Evolutionary conservation across 2,329 filamentous ascomycete species (phyloP), one percentile per base, ranked within the genome.

Genomic region (Aspergillus thermomutatus): DNA sequence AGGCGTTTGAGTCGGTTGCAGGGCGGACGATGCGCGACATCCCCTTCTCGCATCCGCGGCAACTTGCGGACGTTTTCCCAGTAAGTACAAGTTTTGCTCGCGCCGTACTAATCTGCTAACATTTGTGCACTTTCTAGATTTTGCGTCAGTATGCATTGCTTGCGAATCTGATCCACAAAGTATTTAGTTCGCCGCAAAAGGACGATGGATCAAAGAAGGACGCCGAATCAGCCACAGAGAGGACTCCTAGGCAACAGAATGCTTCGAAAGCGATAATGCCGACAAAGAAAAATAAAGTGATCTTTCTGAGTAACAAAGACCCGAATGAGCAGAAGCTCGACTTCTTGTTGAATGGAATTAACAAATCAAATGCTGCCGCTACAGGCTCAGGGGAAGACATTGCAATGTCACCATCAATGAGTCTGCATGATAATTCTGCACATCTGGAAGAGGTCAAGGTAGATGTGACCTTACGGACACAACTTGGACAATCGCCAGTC

Each of bases 261-360:
- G 43, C 52, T 31, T 52, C 57, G 48, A 45, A 55, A 14, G 48
- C 62, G 43, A 55, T 56, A 17, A 53, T 60, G 21, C 53, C 60
- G n/a, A 56, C 55, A 8, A 59, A 58, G 25, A 51, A 60, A 14
- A 55, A 65, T 49, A 63, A 60, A 7, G 43, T 66, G 25, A 66
- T 65, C 17, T 59, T 65, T 1, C 52, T 74, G 40, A 77, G 82
- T 61, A 75, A 83, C 53, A 66, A 72, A 26, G 70, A 76, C 41
- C 66, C 70, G 3, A 71, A 69, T 21, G 67, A 74, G 17, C 76
- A 78, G 0, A 87, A 89, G 67, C 82, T 86, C 56, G 75, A 80
- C 21, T 79, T 78, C 11, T 79, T 93, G 19, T 77, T 77, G 25
- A 60, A 62, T 23, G 59, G 56, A 2, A 52, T 53, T 31, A 31